Percentiles rank a stretch among this genome's conserved stretches.
These are phyloP conservation scores for Suillus luteus DNA, from an alignment of 768 basidiomycete genomes.

Conservation along the genomic window DNA sequence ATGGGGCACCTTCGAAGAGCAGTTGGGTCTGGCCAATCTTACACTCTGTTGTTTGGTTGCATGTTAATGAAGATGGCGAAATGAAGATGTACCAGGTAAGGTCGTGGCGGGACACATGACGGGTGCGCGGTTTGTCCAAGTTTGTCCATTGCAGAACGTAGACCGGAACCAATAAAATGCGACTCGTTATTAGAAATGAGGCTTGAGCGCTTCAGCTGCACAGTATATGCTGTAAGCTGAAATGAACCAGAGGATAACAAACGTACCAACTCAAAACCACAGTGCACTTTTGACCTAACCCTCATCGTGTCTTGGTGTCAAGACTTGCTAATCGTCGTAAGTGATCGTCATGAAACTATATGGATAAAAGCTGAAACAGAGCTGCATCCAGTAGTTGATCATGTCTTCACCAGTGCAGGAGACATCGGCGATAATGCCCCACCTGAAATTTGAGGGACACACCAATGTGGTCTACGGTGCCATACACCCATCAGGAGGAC, in stretches of 20 bases:
- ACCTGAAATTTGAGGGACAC: not conserved
- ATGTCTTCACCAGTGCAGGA: not conserved
- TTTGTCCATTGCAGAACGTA: too few relatives aligned
- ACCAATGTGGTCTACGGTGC: not conserved
- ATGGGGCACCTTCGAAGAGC: too few relatives aligned
- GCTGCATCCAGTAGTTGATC: not conserved
- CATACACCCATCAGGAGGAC: not conserved
- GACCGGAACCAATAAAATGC: too few relatives aligned
- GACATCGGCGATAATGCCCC: not conserved
- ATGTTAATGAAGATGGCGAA: not conserved
- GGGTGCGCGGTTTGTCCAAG: not conserved
- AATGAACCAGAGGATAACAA: not conserved
- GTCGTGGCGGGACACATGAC: not conserved
- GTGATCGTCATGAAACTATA: too few relatives aligned
- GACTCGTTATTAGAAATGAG: too few relatives aligned
- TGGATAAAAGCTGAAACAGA: not conserved
- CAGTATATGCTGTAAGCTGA: too few relatives aligned
- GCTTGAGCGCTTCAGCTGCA: too few relatives aligned
- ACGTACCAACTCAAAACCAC: not conserved
- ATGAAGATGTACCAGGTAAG: not conserved
- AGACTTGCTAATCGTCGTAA: too few relatives aligned
- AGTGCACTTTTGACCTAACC: too few relatives aligned
- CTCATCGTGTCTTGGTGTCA: too few relatives aligned
- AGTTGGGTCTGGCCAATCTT: not conserved
- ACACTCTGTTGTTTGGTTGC: not conserved